Evolutionary conservation across 108 stramenopile species (phyloP).

Genomic region (Skeletonema tropicum): DNA sequence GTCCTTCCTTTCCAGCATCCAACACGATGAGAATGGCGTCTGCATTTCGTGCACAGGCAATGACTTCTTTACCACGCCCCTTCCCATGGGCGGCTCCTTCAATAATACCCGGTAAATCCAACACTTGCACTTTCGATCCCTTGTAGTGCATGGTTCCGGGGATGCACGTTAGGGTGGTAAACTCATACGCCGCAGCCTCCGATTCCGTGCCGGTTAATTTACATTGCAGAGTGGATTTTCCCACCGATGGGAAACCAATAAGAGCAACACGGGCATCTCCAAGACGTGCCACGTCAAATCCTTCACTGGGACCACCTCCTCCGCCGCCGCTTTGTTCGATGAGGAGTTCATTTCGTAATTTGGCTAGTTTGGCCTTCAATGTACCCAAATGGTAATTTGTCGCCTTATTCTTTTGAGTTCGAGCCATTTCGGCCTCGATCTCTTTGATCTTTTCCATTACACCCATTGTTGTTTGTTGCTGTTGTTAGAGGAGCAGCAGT

Average conservation of each 20-base stretch:
- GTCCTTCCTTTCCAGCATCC: conserved; percentile 96
- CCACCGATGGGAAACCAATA: conserved; percentile 96
- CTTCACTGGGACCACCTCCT: conserved; percentile 76
- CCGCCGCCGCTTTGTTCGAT: conserved; percentile 87
- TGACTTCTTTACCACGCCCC: conserved; percentile 97
- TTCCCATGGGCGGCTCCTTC: conserved; percentile 99
- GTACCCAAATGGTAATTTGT: conserved; percentile 91
- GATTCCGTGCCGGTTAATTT: conserved; percentile 92
- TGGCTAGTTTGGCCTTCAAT: conserved; percentile 97
- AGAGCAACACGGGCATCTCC: conserved; percentile 98
- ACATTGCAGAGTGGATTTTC: conserved; percentile 91
- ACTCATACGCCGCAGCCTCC: conserved; percentile 94
- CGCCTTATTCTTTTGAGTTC: conserved; percentile 92
- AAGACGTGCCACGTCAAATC: conserved; percentile 93
- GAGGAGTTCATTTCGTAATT: conserved; percentile 93
- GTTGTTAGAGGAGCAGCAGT: too few species aligned
- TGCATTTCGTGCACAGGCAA: conserved; percentile 95
- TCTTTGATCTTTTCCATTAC: conserved; percentile 50
- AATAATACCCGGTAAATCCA: conserved; percentile 99
- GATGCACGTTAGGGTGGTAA: conserved; percentile 98
- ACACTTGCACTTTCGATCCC: conserved; percentile 95
- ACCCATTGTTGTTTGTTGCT: conserved; percentile 7
- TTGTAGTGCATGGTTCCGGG: conserved; percentile 94
- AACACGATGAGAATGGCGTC: conserved; percentile 98
- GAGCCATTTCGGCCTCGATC: conserved; percentile 96